Evolutionary conservation across 345 rosid genomes (phyloP).

Genomic region (Toxicodendron radicans): DNA sequence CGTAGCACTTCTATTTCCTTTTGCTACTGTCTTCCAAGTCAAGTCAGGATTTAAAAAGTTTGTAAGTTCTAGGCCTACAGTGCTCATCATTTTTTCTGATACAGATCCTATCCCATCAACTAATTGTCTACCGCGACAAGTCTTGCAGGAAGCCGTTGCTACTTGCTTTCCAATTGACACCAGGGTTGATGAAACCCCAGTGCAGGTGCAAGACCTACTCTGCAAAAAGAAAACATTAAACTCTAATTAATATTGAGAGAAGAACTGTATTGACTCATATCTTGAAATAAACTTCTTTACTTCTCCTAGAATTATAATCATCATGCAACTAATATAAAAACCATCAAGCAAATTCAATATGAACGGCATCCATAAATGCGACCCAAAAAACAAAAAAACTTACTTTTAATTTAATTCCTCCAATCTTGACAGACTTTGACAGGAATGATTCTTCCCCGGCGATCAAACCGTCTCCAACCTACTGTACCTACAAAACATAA

Average conservation of each 20-base stretch:
- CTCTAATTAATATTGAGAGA: not conserved
- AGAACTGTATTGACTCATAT: not conserved
- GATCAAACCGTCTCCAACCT: not conserved
- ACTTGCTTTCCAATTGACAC: conserved; percentile 26
- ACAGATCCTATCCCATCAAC: conserved; percentile 33
- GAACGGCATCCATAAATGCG: not conserved
- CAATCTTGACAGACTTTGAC: conserved; percentile 29
- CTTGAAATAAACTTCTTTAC: not conserved
- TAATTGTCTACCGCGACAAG: conserved; percentile 21
- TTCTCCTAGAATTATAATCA: not conserved
- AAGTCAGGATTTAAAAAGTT: conserved; percentile 42
- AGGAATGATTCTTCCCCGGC: not conserved
- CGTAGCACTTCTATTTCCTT: conserved; percentile 46
- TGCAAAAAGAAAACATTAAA: conserved; percentile 16
- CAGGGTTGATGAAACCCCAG: conserved; percentile 16
- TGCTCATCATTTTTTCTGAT: conserved; percentile 41
- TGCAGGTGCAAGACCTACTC: conserved; percentile 24
- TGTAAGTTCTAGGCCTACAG: conserved; percentile 42
- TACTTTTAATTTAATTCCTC: conserved; percentile 31
- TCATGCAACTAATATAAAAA: not conserved
- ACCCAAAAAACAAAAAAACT: conserved; percentile 14
- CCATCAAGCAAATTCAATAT: not conserved
- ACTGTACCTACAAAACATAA: conserved; percentile 21
- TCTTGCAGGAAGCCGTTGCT: conserved; percentile 29
- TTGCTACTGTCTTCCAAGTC: conserved; percentile 53